Evolutionary conservation across 805 yeast genomes (phyloP).

Genomic region (Saturnispora quitensis): DNA sequence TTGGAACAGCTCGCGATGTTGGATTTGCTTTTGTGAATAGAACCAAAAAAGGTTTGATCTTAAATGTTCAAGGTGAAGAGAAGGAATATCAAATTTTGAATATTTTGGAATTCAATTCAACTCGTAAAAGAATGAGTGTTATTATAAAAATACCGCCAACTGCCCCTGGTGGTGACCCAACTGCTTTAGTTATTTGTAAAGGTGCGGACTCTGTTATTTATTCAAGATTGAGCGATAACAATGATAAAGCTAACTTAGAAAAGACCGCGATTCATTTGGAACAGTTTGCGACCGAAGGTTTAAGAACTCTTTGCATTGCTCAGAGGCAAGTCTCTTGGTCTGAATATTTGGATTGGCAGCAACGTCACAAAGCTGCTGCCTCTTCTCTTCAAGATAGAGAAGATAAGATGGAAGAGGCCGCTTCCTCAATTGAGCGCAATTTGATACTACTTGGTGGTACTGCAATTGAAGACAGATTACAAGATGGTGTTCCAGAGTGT

Average conservation of each 20-base stretch:
- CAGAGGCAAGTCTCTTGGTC: slow-evolving; percentile 56
- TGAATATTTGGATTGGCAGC: slow-evolving; percentile 56
- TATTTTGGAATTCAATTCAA: slow-evolving; percentile 69
- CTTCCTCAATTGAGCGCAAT: slow-evolving; percentile 63
- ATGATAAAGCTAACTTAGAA: slow-evolving; percentile 37
- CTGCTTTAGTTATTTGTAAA: slow-evolving; percentile 63
- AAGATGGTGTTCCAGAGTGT: slow-evolving; percentile 81
- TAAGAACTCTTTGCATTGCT: slow-evolving; percentile 75
- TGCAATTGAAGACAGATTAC: slow-evolving; percentile 78
- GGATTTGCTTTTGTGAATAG: slow-evolving; percentile 60
- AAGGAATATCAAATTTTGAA: slow-evolving; percentile 67
- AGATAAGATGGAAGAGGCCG: slow-evolving; percentile 63
- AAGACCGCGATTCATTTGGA: slow-evolving; percentile 68
- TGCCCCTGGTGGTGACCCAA: slow-evolving; percentile 38
- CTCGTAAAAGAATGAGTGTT: slow-evolving; percentile 84
- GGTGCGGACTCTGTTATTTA: slow-evolving; percentile 82
- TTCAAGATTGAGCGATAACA: slow-evolving; percentile 44
- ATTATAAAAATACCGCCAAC: slow-evolving; percentile 57
- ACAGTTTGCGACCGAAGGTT: slow-evolving; percentile 74
- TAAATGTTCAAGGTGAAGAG: slow-evolving; percentile 60
- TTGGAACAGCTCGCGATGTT: slow-evolving; percentile 69
- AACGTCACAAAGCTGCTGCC: slow-evolving; percentile 53
- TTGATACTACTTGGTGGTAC: slow-evolving; percentile 69
- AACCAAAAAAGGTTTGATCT: slow-evolving; percentile 58
- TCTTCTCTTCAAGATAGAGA: slow-evolving; percentile 55